phyloP scores from a whole-genome alignment of 2,329 filamentous ascomycete species.

The Rhynchosporium secalis region DNA sequence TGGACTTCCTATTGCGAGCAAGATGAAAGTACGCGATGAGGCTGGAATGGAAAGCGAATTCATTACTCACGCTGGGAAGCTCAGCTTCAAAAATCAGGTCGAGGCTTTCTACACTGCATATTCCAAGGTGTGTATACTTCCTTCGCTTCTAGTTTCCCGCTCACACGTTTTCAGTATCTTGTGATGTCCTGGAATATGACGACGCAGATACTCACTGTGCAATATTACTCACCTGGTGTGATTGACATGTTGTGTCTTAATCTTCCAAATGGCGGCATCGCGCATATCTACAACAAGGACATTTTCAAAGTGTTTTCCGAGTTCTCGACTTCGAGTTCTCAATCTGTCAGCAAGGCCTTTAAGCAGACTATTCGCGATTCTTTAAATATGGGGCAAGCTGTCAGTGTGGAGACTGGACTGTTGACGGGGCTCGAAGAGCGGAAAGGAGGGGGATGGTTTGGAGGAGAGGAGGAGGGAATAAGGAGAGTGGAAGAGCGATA shows the following conservation, averaged over 20 bases:
- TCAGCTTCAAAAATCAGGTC: constrained; percentile 43
- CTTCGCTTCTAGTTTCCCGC: neutral
- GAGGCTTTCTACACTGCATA: constrained; percentile 47
- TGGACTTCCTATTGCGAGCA: neutral
- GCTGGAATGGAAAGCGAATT: constrained; percentile 46
- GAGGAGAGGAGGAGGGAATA: constrained; percentile 18
- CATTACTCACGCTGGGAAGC: constrained; percentile 40
- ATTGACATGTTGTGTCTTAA: constrained; percentile 49
- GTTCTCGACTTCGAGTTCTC: constrained; percentile 41
- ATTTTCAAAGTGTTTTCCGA: constrained; percentile 56
- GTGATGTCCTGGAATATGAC: constrained; percentile 40
- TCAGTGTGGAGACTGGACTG: constrained; percentile 36
- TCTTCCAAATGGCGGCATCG: constrained; percentile 38
- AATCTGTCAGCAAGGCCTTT: constrained; percentile 47
- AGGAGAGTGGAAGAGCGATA: constrained; percentile 34
- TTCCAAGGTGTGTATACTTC: constrained; percentile 41
- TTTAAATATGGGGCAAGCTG: constrained; percentile 30
- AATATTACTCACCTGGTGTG: constrained; percentile 50
- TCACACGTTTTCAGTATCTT: constrained; percentile 40
- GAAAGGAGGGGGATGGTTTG: constrained; percentile 27
- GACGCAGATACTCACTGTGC: constrained; percentile 42
- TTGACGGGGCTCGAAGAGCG: constrained; percentile 33
- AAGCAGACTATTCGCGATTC: constrained; percentile 46
- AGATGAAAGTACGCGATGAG: constrained; percentile 30
- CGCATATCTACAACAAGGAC: constrained; percentile 48